Evolutionary conservation across 352 stramenopile genomes (phyloP).

Genomic region (Phytophthora ohioensis): DNA sequence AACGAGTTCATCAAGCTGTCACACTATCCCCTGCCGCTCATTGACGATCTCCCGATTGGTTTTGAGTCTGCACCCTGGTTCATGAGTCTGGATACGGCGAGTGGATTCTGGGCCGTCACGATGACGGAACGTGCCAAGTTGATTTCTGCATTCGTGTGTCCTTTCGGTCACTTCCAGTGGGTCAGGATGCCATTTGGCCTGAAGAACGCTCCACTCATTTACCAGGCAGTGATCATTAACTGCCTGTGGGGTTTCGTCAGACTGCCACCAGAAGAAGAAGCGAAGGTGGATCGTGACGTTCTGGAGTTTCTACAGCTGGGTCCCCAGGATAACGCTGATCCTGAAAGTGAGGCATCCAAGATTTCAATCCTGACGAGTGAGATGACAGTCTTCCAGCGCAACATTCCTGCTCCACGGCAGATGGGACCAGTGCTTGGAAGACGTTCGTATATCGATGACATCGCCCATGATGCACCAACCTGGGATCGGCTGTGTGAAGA

Average conservation of each 20-base stretch:
- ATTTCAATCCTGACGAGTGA: background rate
- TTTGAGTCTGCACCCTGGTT: background rate
- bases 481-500: background rate
- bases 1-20: background rate
- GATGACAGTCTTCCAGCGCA: background rate
- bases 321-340: no score
- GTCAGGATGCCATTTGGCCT: no score
- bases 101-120: background rate
- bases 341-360: no score
- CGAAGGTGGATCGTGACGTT: background rate
- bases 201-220: no score
- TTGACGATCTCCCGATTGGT: background rate
- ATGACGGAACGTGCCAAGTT: background rate
- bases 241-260: no score
- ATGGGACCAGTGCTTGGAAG: background rate
- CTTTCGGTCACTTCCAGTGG: no score
- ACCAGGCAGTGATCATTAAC: no score
- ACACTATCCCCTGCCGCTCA: background rate
- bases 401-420: background rate
- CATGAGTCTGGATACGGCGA: constrained; percentile 1
- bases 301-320: background rate
- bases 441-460: background rate
- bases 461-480: background rate
- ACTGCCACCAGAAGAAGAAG: background rate
- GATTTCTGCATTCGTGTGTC: no score